Evolutionary conservation across 2,329 filamentous ascomycete genomes (phyloP).

Genomic region (Xenosphaeropsis pyriputrescens): DNA sequence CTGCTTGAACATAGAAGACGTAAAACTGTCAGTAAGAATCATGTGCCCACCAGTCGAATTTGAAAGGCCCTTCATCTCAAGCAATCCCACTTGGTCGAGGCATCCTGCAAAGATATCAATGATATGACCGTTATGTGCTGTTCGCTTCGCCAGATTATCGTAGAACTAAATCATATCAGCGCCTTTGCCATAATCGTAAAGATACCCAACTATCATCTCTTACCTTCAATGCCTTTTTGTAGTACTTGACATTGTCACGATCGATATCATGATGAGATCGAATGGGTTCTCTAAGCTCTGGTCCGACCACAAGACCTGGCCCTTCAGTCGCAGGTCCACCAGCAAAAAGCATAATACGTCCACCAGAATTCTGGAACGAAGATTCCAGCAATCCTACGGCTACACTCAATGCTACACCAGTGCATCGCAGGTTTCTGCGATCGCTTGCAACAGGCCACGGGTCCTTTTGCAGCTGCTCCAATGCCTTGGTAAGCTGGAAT

Average conservation of each 20-base stretch:
- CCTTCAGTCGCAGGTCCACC: conserved; percentile 92
- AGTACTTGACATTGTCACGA: conserved; percentile 97
- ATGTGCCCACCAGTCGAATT: conserved; percentile 97
- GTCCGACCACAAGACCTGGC: conserved; percentile 90
- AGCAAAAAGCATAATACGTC: conserved; percentile 92
- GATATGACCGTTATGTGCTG: conserved; percentile 91
- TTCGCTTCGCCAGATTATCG: conserved; percentile 82
- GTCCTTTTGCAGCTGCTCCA: conserved; percentile 92
- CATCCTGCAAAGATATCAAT: conserved; percentile 97
- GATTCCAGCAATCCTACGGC: conserved; percentile 86
- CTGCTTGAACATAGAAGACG: conserved; percentile 98
- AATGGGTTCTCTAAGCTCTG: conserved; percentile 90
- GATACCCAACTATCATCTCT: conserved; percentile 7
- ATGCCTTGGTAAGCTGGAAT: conserved; percentile 89
- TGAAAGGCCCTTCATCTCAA: conserved; percentile 95
- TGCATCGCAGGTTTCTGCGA: conserved; percentile 78
- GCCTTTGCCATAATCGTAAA: too few relatives aligned
- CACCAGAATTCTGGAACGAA: conserved; percentile 90
- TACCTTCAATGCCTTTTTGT: conserved; percentile 96
- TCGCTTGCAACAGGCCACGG: conserved; percentile 96
- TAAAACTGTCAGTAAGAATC: conserved; percentile 96
- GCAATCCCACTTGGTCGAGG: conserved; percentile 86
- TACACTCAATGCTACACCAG: conserved; percentile 90
- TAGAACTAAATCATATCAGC: conserved; percentile 54
- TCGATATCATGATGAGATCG: conserved; percentile 98